phyloP scores from a whole-genome alignment of 257 asterid species.

The Scutellaria barbata region DNA sequence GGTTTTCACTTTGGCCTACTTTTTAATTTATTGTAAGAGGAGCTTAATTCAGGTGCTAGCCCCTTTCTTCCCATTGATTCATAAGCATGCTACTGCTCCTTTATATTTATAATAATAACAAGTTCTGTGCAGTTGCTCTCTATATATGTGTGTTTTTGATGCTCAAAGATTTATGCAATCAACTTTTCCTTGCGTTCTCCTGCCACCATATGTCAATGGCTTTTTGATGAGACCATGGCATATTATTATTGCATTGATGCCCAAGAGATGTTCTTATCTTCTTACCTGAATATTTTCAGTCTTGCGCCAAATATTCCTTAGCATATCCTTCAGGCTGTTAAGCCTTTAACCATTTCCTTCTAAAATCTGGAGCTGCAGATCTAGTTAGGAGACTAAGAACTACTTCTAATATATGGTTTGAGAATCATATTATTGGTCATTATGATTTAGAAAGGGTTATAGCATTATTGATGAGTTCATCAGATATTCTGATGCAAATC shows the following conservation, averaged over 20 bases:
- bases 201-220: neutral
- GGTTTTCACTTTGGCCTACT: slow-evolving; percentile 2
- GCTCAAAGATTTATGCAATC: neutral
- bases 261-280: slow-evolving; percentile 2
- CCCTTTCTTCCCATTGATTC: neutral
- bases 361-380: neutral
- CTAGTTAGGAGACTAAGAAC: slow-evolving; percentile 10
- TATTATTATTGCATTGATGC: neutral
- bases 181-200: neutral
- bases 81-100: neutral
- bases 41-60: neutral
- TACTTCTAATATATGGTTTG: neutral
- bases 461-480: neutral
- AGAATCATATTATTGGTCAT: neutral
- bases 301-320: neutral
- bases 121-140: neutral
- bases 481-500: slow-evolving; percentile 13
- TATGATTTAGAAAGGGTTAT: slow-evolving; percentile 13
- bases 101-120: neutral
- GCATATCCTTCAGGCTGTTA: slow-evolving; percentile 1
- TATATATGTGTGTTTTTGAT: neutral
- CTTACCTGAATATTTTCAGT: neutral
- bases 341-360: slow-evolving; percentile 15
- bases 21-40: neutral
- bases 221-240: neutral